Conservation (phyloP, 2,329 filamentous ascomycete genomes). For the Myriosclerotinia curreyana region DNA sequence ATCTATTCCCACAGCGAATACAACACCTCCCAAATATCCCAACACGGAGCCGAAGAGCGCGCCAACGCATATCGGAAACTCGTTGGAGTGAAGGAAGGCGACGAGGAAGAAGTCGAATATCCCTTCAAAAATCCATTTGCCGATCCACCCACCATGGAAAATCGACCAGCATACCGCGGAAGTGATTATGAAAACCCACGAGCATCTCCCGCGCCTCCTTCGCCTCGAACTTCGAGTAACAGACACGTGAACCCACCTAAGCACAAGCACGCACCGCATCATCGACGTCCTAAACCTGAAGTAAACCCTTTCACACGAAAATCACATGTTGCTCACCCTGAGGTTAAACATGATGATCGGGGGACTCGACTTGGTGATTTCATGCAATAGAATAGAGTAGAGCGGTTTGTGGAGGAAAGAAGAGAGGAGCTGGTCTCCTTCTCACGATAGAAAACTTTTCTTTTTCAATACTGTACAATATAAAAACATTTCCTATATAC, state of each 20-base stretch:
- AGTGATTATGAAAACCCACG: background rate
- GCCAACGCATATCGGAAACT: conserved; percentile 9
- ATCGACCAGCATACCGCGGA: background rate
- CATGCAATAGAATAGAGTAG: background rate
- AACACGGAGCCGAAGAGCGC: background rate
- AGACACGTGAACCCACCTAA: background rate
- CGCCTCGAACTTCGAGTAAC: conserved; percentile 7
- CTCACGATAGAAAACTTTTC: background rate
- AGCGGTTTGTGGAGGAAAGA: background rate
- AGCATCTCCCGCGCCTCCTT: background rate
- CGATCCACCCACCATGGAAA: background rate
- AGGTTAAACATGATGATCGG: background rate
- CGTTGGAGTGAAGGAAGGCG: background rate
- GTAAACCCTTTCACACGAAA: conserved; percentile 1
- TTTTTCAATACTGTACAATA: conserved; percentile 12
- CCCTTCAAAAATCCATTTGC: conserved; percentile 1
- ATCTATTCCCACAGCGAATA: background rate
- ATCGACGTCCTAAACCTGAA: background rate
- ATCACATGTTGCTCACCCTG: conserved; percentile 9
- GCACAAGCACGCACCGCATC: background rate
- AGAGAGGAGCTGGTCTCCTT: conserved; percentile 13
- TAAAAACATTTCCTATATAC: background rate
- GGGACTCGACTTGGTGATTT: conserved; percentile 10
- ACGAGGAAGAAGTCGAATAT: background rate
- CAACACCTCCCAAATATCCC: background rate